These are phyloP conservation scores for Curvularia verruculosa DNA, from an alignment of 2,329 filamentous ascomycete genomes.

Conservation along the genomic window DNA sequence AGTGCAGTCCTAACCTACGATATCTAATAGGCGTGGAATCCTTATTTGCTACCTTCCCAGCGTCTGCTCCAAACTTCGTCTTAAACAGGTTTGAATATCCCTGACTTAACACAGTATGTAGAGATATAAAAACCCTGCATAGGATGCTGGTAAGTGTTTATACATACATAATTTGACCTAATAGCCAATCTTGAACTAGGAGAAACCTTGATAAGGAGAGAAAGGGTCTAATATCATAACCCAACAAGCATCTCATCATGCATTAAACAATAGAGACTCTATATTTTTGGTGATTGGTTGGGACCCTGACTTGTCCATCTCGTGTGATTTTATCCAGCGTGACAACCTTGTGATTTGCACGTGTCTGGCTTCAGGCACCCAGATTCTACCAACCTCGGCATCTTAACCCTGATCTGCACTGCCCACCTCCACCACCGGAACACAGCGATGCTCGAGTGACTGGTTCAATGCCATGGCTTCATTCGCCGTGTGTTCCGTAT, in stretches of 20 bases:
- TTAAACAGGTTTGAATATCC: background rate
- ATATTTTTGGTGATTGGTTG: too few relatives aligned
- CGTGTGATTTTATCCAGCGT: too few relatives aligned
- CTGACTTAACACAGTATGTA: background rate
- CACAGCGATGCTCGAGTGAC: background rate
- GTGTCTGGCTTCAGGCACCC: background rate
- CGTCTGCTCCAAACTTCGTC: background rate
- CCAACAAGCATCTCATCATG: too few relatives aligned
- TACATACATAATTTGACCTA: background rate
- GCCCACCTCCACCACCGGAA: background rate
- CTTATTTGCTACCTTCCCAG: background rate
- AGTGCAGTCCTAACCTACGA: background rate
- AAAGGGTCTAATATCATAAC: background rate
- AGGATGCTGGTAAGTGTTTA: background rate
- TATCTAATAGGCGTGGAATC: background rate
- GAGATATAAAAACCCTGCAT: background rate
- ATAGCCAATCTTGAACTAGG: background rate
- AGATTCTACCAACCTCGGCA: background rate
- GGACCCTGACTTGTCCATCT: too few relatives aligned
- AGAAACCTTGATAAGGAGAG: background rate
- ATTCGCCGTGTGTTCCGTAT: background rate
- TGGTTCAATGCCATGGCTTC: background rate
- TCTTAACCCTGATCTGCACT: background rate
- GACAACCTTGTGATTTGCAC: too few relatives aligned
- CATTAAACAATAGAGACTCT: too few relatives aligned